Base-by-base conservation (phyloP, 305 asterid species). In the Lippia alba region DNA sequence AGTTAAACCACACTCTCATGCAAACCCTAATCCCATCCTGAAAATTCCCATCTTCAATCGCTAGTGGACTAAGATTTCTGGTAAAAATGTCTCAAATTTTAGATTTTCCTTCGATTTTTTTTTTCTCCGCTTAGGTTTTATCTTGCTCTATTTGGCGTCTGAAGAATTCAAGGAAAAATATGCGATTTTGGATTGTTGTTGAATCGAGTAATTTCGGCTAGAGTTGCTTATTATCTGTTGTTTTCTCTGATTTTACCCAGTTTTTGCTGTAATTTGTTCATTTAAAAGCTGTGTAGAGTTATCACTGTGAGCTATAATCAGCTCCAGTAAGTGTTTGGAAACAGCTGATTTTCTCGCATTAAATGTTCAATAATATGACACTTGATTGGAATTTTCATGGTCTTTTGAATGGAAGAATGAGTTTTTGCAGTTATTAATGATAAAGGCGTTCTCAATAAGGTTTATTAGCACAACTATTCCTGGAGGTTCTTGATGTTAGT, bases 21-120 rank as follows among this genome's bases (percentile, higher is more conserved):
- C 63, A 49, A 75, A 14, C 66, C 75, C 71, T 63, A 64, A 74
- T 51, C 59, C 50, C 12, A 14, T 41, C 18, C 3, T 20, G 11
- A 56, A 15, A 46, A 8, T 66, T 53, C 56, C 20, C 9, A 12
- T 60, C 61, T 36, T 14, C 65, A 40, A 30, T 49, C 60, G 44
- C 12, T 30, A 14, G 64, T 12, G 80, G 64, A 58, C 7, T 14
- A 8, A 69, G 34, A 1, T 17, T 53, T 49, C 61, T 58, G 73
- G 60, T 40, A 57, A 59, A 54, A 30, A 0, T 18, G 18, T 64
- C 30, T 41, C 18, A 6, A 34, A 1, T 14, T 30, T 39, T 34
- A 15, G 36, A 8, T 6, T 15, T 61, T 54, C 8, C 39, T n/a
- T 69, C 12, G 30, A 36, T 36, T 36, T 0, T 36, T 34, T 2